phyloP scores from a whole-genome alignment of 768 basidiomycete genomes.

The Omphalotus guepiniiformis region DNA sequence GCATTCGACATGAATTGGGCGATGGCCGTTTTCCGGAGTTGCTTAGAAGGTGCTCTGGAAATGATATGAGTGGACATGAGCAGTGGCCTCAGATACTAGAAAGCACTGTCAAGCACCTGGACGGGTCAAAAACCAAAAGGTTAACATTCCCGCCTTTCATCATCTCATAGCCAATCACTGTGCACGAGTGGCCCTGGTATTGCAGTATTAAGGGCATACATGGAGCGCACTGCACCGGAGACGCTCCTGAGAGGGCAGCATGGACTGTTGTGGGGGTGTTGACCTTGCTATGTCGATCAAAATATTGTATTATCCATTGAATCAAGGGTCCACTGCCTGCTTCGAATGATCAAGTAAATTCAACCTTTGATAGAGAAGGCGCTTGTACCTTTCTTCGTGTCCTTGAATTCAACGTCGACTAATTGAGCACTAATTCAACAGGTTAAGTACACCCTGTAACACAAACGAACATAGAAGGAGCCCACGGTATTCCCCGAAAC shows the following conservation, averaged over 20 bases:
- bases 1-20: neutral
- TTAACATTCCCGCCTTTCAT: conserved; percentile 51
- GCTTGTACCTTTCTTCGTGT: conserved; percentile 1
- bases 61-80: neutral
- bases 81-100: too few relatives aligned
- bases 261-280: conserved; percentile 37
- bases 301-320: conserved; percentile 77
- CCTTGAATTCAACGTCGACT: conserved; percentile 58
- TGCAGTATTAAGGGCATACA: conserved; percentile 83
- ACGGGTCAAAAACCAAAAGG: conserved; percentile 78
- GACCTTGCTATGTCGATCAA: conserved; percentile 30
- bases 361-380: neutral
- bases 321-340: conserved; percentile 46
- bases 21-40: conserved; percentile 10
- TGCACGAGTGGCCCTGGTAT: conserved; percentile 81
- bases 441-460: neutral
- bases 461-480: neutral
- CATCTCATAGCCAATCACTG: conserved; percentile 81
- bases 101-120: conserved; percentile 37
- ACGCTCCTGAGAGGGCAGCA: conserved; percentile 46
- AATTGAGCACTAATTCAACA: conserved; percentile 45
- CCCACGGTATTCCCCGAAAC: conserved; percentile 80
- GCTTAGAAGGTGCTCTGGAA: conserved; percentile 21
- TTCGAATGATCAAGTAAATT: conserved; percentile 5
- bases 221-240: conserved; percentile 51